phyloP scores from a whole-genome alignment of 2,329 filamentous ascomycete species.

The Beauveria brongniartii region DNA sequence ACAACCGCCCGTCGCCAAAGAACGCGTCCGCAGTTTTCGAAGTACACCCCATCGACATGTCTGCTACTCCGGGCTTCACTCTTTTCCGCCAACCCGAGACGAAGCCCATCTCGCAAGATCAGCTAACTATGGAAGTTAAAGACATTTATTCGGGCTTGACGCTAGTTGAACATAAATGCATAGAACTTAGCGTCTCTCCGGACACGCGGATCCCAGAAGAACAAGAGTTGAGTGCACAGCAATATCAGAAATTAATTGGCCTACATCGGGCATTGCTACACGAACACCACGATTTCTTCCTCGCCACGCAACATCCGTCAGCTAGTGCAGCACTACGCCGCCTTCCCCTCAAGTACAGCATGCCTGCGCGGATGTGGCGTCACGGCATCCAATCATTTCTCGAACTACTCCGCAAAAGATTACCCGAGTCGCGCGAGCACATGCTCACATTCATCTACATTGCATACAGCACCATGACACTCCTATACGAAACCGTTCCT shows the following conservation, averaged over 20 bases:
- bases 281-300: slow-evolving; percentile 79
- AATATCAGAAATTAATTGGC: slow-evolving; percentile 73
- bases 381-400: slow-evolving; percentile 84
- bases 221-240: slow-evolving; percentile 49
- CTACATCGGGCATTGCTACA: slow-evolving; percentile 73
- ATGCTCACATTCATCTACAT: slow-evolving; percentile 89
- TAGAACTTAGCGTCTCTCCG: slow-evolving; percentile 66
- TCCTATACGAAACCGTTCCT: slow-evolving; percentile 78
- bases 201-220: slow-evolving; percentile 35
- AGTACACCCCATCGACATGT: slow-evolving; percentile 1
- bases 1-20: background rate
- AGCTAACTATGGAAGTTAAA: slow-evolving; percentile 74
- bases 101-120: slow-evolving; percentile 64
- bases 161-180: slow-evolving; percentile 82
- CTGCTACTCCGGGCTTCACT: background rate
- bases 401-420: slow-evolving; percentile 63
- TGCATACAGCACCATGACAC: slow-evolving; percentile 81
- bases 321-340: slow-evolving; percentile 59
- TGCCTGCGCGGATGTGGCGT: slow-evolving; percentile 92
- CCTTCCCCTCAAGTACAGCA: slow-evolving; percentile 73
- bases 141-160: slow-evolving; percentile 76
- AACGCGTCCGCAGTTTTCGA: background rate
- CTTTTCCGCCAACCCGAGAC: slow-evolving; percentile 47
- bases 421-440: slow-evolving; percentile 73
- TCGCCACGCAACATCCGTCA: slow-evolving; percentile 79